These are phyloP conservation scores for Rhododendron ferrugineum DNA, from an alignment of 148 eudicot species.

Conservation along the genomic window DNA sequence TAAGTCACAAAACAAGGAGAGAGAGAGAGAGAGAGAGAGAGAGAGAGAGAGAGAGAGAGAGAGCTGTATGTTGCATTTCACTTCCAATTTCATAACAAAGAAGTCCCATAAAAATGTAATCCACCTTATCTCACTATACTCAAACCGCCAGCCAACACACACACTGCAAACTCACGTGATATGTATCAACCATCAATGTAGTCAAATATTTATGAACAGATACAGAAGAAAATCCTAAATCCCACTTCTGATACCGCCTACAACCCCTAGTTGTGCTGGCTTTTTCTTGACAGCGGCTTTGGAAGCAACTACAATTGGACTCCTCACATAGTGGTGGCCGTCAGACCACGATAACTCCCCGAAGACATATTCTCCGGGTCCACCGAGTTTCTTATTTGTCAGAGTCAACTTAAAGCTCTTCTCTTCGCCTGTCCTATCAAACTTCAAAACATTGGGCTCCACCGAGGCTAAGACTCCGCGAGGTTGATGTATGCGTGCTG, in stretches of 20 bases:
- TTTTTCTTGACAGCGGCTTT: neutral
- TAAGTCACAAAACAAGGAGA: no score
- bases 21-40: neutral
- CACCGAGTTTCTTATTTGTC: neutral
- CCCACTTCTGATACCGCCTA: neutral
- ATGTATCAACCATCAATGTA: neutral
- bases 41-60: neutral
- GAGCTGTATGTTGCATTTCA: neutral
- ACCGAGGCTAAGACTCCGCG: conserved; percentile 32
- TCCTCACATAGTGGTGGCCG: conserved; percentile 55
- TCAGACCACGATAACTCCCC: conserved; percentile 61
- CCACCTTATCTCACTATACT: neutral
- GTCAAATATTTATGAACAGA: neutral
- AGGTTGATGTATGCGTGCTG: conserved; percentile 26
- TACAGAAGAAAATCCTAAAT: neutral
- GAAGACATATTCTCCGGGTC: conserved; percentile 22
- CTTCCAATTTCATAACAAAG: neutral
- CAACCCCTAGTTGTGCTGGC: neutral
- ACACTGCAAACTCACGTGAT: neutral
- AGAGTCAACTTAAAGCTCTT: conserved; percentile 41
- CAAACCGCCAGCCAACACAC: neutral
- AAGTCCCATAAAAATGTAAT: neutral
- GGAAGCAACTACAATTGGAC: conserved; percentile 42
- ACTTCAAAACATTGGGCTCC: conserved; percentile 34
- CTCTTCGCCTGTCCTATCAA: conserved; percentile 39